Evolutionary conservation across 768 basidiomycete species (phyloP), one percentile per base, ranked within the genome.

Genomic region (Pleurotus eryngii): DNA sequence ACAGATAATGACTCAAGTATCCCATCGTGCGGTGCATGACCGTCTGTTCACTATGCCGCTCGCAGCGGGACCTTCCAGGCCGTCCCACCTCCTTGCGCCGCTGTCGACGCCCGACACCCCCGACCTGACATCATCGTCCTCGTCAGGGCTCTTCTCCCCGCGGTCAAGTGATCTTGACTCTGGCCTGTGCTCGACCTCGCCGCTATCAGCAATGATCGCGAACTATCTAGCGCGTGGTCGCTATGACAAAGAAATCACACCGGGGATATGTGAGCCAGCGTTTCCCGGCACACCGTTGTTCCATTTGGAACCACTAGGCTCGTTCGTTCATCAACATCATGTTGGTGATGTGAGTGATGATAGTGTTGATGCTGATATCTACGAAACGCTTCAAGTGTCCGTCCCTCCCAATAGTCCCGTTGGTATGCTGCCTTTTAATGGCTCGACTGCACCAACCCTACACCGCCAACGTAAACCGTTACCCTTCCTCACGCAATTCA

Each of bases 1-100:
- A 27, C 51, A 15, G 15, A 40, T 15, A 40, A 54, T 54, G 51
- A 54, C 51, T 54, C 51, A 54, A 39, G 51, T 54, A 54, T 39
- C 51, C 39, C 39, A 42, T 54, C 18, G 39, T 42, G 51, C 51
- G 18, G 20, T 45, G 42, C 42, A 45, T 22, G 42, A n/a, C n/a
- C n/a, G 42, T 17, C 42, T 45, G 42, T 45, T 45, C 42, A 17
- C 42, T 22, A 22, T 45, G 20, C 42, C 17, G 39, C 18, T 39
- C 51, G 51, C 51, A 39, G 42, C 20, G 39, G 51, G 11, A 20
- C 18, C 35, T 22, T 12, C 51, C 51, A 37, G 51, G 18, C 51
- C 51, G n/a, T 37, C 51, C 38, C 51, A 24, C 20, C 51, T 54
- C 15, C 51, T 39, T 17, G n/a, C 51, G 15, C 51, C 51, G n/a